phyloP scores from a whole-genome alignment of 257 asterid genomes.

The Jacaranda mimosifolia region DNA sequence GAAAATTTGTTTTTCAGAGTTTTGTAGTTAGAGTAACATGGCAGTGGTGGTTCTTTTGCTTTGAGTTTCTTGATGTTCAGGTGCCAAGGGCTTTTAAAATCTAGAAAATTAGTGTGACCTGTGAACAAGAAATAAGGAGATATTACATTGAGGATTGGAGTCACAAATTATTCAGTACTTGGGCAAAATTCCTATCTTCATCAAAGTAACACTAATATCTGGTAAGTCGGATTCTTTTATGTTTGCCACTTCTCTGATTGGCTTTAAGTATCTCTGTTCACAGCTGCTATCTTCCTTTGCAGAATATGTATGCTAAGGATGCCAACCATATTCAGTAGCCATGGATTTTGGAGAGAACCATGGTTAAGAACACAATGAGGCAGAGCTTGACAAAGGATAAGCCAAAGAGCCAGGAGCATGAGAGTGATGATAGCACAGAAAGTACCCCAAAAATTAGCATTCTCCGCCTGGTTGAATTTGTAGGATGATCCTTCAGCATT shows the following conservation, averaged over 20 bases:
- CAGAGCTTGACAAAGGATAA: slow-evolving; percentile 46
- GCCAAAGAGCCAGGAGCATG: slow-evolving; percentile 60
- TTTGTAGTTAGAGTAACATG: too few species aligned
- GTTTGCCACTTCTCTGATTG: not conserved
- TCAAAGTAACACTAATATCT: not conserved
- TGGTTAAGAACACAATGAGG: slow-evolving; percentile 46
- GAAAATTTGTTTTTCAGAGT: too few species aligned
- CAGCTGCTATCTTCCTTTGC: not conserved
- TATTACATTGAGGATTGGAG: not conserved
- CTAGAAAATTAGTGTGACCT: not conserved
- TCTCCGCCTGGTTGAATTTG: slow-evolving; percentile 35
- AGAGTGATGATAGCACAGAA: slow-evolving; percentile 43
- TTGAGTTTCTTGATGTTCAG: too few species aligned
- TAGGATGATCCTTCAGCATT: slow-evolving; percentile 25
- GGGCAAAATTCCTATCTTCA: slow-evolving; percentile 31
- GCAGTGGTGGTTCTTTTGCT: too few species aligned
- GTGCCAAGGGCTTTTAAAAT: too few species aligned
- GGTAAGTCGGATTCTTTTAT: not conserved
- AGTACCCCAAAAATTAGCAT: slow-evolving; percentile 33
- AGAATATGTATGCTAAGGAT: not conserved
- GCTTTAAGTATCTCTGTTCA: not conserved
- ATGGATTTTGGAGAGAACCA: slow-evolving; percentile 48
- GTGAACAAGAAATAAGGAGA: not conserved
- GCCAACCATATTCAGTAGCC: slow-evolving; percentile 30
- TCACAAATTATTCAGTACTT: slow-evolving; percentile 21